Conservation (phyloP, 129 eudicot genomes). For the Silybum marianum region DNA sequence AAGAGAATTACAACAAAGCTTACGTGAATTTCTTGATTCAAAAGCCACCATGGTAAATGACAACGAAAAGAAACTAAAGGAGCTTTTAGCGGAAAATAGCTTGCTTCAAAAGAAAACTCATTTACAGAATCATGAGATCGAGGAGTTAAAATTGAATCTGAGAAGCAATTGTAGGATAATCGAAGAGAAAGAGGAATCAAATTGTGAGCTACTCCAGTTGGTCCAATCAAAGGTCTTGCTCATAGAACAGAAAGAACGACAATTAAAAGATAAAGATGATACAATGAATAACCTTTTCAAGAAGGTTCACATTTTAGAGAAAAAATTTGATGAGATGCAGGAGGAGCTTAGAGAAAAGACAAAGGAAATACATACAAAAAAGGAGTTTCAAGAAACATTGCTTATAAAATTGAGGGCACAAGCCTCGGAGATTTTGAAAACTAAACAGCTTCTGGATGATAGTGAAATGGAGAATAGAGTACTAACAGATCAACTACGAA, state of each 20-base stretch:
- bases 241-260: conserved; percentile 47
- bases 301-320: conserved; percentile 41
- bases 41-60: conserved; percentile 38
- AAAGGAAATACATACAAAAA: conserved; percentile 44
- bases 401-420: conserved; percentile 46
- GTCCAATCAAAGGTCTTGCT: conserved; percentile 46
- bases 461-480: conserved; percentile 50
- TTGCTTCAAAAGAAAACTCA: conserved; percentile 30
- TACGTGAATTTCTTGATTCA: conserved; percentile 47
- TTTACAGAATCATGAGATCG: conserved; percentile 39
- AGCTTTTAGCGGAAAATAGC: conserved; percentile 49
- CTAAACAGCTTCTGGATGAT: conserved; percentile 45
- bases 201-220: conserved; percentile 46
- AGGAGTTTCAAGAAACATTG: conserved; percentile 47
- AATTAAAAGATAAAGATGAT: conserved; percentile 50
- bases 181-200: conserved; percentile 53
- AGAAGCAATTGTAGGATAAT: conserved; percentile 48
- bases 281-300: conserved; percentile 38
- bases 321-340: conserved; percentile 39
- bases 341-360: conserved; percentile 41
- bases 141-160: conserved; percentile 35
- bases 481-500: conserved; percentile 41
- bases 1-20: conserved; percentile 38
- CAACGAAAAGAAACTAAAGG: conserved; percentile 42
- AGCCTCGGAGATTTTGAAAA: conserved; percentile 39